A percentile compares a stretch with the other conserved stretches of the same genome.
Conservation (phyloP, 2,329 filamentous ascomycete species). For the Penicillium carneum region DNA sequence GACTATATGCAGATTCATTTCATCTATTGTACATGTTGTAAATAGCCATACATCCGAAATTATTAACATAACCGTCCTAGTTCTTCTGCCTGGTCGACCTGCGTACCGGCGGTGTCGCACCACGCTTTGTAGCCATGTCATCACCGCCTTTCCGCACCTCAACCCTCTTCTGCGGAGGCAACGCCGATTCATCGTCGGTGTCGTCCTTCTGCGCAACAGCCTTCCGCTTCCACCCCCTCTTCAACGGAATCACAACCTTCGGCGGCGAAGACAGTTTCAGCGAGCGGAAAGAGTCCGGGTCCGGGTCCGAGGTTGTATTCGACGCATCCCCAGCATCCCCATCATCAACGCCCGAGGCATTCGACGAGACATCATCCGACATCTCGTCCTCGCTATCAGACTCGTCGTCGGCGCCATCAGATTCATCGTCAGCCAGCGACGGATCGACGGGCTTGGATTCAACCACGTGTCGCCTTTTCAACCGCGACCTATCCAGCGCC, state of each 20-base stretch:
- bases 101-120: conserved; percentile 34
- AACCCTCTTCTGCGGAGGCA: conserved; percentile 36
- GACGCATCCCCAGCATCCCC: conserved; percentile 32
- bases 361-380: conserved; percentile 29
- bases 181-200: background rate
- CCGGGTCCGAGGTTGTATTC: conserved; percentile 33
- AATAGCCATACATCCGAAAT: background rate
- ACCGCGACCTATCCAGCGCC: conserved; percentile 35
- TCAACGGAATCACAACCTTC: conserved; percentile 19
- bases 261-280: conserved; percentile 25
- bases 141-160: conserved; percentile 34
- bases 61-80: conserved; percentile 25
- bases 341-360: conserved; percentile 25
- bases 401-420: conserved; percentile 20
- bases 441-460: conserved; percentile 3
- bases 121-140: conserved; percentile 4
- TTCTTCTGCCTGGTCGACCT: conserved; percentile 42
- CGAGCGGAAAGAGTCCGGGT: conserved; percentile 10
- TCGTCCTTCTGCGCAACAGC: conserved; percentile 22
- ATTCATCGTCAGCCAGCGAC: conserved; percentile 14
- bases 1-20: conserved; percentile 25
- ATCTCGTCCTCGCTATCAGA: conserved; percentile 29
- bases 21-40: conserved; percentile 26
- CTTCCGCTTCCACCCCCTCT: conserved; percentile 15
- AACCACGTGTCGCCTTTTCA: conserved; percentile 26